These are phyloP conservation scores for Metschnikowia reukaufii DNA, from an alignment of 805 yeast genomes.

Conservation along the genomic window DNA sequence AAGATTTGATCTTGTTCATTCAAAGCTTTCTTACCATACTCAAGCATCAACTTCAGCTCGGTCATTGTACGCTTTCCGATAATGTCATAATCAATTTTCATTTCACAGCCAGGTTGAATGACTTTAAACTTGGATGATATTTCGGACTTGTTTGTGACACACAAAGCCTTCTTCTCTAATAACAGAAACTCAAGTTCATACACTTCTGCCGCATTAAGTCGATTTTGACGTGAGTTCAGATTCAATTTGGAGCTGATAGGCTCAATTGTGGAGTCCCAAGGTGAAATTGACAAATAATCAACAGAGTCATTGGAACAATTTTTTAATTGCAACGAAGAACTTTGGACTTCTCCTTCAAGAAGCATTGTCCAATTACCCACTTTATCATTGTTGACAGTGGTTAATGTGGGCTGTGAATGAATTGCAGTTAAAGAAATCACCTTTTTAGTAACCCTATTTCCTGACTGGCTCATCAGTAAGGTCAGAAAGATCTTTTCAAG, in stretches of 20 bases:
- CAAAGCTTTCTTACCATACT: conserved; percentile 48
- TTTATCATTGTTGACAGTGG: conserved; percentile 50
- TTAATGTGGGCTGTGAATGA: conserved; percentile 60
- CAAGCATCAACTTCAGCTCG: conserved; percentile 61
- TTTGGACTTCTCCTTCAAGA: conserved; percentile 69
- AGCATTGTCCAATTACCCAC: conserved; percentile 71
- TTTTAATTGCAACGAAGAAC: conserved; percentile 50
- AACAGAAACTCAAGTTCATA: conserved; percentile 75
- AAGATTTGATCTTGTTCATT: conserved; percentile 25
- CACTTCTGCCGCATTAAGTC: conserved; percentile 54
- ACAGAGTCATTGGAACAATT: conserved; percentile 61
- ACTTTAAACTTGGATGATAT: conserved; percentile 35
- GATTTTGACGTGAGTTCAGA: conserved; percentile 17
- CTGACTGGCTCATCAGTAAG: conserved; percentile 26
- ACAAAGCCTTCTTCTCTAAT: conserved; percentile 56
- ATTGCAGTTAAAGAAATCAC: conserved; percentile 32
- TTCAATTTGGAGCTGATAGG: conserved; percentile 57
- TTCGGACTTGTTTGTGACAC: conserved; percentile 48
- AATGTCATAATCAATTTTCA: conserved; percentile 55
- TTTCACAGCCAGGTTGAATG: conserved; percentile 41
- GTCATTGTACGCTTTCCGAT: conserved; percentile 74
- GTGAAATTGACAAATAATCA: conserved; percentile 58
- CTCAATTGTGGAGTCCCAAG: conserved; percentile 72
- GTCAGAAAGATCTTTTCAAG: conserved; percentile 23
- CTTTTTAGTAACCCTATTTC: conserved; percentile 21